phyloP scores from a whole-genome alignment of 331 rosid genomes.

The Arachis monticola region DNA sequence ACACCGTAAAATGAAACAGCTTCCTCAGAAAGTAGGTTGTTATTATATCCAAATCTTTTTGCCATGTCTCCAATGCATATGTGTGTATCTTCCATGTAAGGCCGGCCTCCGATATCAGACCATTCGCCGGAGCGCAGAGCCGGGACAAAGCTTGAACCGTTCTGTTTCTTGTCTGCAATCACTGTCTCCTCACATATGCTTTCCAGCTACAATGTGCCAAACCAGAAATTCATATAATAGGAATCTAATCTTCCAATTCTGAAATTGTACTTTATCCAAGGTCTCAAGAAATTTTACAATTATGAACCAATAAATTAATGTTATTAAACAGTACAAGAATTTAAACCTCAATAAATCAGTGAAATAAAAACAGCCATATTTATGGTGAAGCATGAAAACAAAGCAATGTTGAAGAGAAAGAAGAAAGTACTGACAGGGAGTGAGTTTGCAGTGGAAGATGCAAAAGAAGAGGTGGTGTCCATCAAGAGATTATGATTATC shows the following conservation, averaged over 20 bases:
- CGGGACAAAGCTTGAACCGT: constrained; percentile 53
- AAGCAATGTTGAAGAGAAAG: background rate
- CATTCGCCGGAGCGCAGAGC: constrained; percentile 86
- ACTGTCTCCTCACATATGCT: constrained; percentile 84
- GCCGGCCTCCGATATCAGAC: constrained; percentile 84
- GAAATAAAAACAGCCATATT: background rate
- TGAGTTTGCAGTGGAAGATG: constrained; percentile 56
- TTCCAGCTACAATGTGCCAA: constrained; percentile 64
- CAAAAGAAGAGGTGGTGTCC: constrained; percentile 52
- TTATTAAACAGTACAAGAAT: background rate
- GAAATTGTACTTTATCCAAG: background rate
- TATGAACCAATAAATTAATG: background rate
- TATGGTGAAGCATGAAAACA: background rate
- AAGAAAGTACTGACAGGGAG: constrained; percentile 54
- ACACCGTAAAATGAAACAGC: constrained; percentile 91
- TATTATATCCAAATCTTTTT: constrained; percentile 56
- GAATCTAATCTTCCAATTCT: constrained; percentile 15
- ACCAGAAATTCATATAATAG: constrained; percentile 1
- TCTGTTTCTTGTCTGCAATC: constrained; percentile 59
- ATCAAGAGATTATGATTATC: constrained; percentile 49
- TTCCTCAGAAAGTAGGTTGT: constrained; percentile 43
- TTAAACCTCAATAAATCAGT: background rate
- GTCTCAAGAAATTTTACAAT: background rate
- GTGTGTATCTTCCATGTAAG: constrained; percentile 89
- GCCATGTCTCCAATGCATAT: constrained; percentile 82